phyloP scores from a whole-genome alignment of 2,329 filamentous ascomycete species.

The Byssothecium circinans region DNA sequence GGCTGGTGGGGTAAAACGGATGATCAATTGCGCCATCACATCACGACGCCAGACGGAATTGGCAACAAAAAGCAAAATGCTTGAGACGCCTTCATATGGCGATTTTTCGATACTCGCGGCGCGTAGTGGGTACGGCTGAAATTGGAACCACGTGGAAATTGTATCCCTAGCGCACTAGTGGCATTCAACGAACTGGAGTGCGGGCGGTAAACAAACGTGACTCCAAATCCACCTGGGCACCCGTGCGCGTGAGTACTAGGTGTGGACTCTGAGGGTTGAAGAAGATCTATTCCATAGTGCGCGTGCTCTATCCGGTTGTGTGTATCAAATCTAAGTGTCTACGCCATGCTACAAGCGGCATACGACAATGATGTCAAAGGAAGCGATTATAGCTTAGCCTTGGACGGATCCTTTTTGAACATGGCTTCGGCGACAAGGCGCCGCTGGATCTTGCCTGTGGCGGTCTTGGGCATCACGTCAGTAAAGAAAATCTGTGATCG shows the following conservation, averaged over 20 bases:
- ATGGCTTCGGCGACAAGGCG: conserved; percentile 85
- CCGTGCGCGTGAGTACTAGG: too few relatives aligned
- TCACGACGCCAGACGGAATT: background rate
- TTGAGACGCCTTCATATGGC: background rate
- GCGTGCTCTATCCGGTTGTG: conserved; percentile 4
- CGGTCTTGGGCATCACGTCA: conserved; percentile 83
- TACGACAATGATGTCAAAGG: background rate
- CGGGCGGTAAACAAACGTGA: too few relatives aligned
- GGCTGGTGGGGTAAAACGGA: background rate
- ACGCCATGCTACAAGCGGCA: conserved; percentile 8
- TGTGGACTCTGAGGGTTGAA: too few relatives aligned
- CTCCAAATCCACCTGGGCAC: too few relatives aligned
- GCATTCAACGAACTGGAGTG: too few relatives aligned
- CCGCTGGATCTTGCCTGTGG: conserved; percentile 87
- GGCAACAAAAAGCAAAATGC: background rate
- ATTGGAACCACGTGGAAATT: too few relatives aligned
- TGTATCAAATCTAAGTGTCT: background rate
- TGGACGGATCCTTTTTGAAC: conserved; percentile 66
- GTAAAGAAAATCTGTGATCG: conserved; percentile 71
- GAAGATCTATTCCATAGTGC: conserved; percentile 4
- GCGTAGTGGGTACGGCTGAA: too few relatives aligned
- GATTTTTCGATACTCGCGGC: too few relatives aligned
- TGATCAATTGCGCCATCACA: conserved; percentile 3
- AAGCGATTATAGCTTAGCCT: conserved; percentile 53
- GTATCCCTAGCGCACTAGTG: too few relatives aligned